Conservation (phyloP, 257 asterid species). For the Avicennia marina region DNA sequence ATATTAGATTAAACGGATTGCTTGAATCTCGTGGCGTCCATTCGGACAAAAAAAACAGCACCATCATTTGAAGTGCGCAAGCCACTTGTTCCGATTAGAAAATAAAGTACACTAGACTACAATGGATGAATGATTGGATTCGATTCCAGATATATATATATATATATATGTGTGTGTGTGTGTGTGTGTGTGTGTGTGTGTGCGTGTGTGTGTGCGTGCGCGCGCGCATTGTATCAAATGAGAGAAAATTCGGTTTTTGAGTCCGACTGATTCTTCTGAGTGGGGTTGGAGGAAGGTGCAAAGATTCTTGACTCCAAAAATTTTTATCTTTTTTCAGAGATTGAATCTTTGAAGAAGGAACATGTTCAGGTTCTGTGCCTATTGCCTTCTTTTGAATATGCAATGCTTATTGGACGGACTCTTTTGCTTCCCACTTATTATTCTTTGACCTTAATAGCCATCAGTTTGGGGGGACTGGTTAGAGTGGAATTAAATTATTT, state of each 20-base stretch:
- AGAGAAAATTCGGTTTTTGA: conserved; percentile 2
- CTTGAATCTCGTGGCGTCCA: conserved; percentile 12
- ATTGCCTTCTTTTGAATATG: conserved; percentile 21
- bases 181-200: no score
- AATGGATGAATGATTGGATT: conserved; percentile 21
- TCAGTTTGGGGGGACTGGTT: background rate
- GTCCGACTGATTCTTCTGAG: conserved; percentile 4
- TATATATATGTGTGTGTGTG: no score
- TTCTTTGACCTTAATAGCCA: conserved; percentile 36
- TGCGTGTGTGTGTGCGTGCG: no score
- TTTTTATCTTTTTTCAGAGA: conserved; percentile 15
- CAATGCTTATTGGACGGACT: conserved; percentile 13
- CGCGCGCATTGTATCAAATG: no score
- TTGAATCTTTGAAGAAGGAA: conserved; percentile 33
- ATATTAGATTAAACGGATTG: conserved; percentile 21
- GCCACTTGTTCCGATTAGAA: background rate
- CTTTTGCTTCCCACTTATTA: conserved; percentile 22
- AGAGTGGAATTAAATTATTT: background rate
- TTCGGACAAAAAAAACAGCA: background rate
- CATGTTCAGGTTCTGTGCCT: conserved; percentile 30
- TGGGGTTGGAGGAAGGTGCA: conserved; percentile 22
- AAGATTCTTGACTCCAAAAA: conserved; percentile 23
- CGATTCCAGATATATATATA: no score
- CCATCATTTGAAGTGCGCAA: conserved; percentile 5
- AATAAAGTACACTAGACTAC: background rate